Base-by-base conservation (phyloP, 805 yeast species). In the Lipomyces yamanashiensis region DNA sequence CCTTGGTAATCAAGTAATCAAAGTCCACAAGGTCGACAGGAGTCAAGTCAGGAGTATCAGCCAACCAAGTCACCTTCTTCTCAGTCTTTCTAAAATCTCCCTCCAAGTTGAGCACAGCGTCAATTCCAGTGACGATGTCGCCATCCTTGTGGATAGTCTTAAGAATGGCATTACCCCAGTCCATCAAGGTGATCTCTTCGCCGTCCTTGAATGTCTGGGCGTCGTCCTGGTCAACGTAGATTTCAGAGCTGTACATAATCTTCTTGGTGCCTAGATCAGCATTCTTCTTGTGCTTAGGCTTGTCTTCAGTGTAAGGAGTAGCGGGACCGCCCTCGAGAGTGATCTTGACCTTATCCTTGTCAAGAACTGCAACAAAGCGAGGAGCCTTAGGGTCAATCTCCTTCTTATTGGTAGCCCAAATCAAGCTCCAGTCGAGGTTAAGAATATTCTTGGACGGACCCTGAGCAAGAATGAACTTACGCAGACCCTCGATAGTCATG, bases 401-500 rank as follows among this genome's bases (percentile, higher is more conserved):
- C 82, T 95, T 95, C 82, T 95, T 95, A 86, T 95, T 95, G 76
- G 89, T 85, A 61, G 98, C 95, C 99, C 99, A 95, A 74, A 95
- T 92, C 69, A 91, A 84, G 70, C 89, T 89, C 99, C 99, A 95
- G 77, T 95, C 99, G 75, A 95, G 82, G 82, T 96, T 95, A 75
- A 95, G 88, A 74, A 95, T 92, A 81, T 95, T 95, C 81, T 88
- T 91, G 53, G 98, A 93, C 47, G 99, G 99, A 73, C 99, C 99
- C 81, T 95, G 98, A 56, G 96, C 84, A 67, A 95, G 82, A 70
- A 95, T 89, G 73, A 95, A 95, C 83, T 90, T 89, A 79, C 93
- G 86, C 77, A 95, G 85, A 70, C 98, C 99, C 81, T 95, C 98
- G 68, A 95, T 96, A 45, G 97, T 87, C 99, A 95, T 95, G 82